Base-by-base conservation (phyloP, 2,329 filamentous ascomycete genomes). In the Trichophyton equinum region DNA sequence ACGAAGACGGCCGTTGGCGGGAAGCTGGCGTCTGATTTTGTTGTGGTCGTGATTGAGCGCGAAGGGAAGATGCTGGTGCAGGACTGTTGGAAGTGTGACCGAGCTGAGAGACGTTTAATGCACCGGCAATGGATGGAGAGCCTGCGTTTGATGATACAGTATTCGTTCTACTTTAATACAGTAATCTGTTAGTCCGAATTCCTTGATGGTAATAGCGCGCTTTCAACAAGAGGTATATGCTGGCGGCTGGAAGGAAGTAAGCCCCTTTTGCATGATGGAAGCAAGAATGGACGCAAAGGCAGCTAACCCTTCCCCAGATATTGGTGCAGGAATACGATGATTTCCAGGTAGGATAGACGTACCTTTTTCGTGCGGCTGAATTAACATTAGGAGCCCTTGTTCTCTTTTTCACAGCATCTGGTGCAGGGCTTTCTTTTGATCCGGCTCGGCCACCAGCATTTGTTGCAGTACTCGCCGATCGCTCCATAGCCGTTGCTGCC, bases 61-160 rank as follows among this genome's bases (percentile, higher is more conserved):
- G 82, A 62, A 83, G 76, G 33, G 76, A 73, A 62, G 75, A 74
- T 57, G 75, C 73, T 5, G 85, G 85, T 7, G 80, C 82, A 30
- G 87, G 86, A 46, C 86, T 88, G 60, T 77, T 59, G 72, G 74
- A 65, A 75, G 79, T 77, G 66, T 90, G 67, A 61, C 75, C 73
- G 62, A 57, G 56, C 44, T 89, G 82, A n/a, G 81, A 82, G 57
- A 83, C 81, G 56, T 88, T 78, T 18, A 89, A 89, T 1, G 91
- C 92, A 1, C 89, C 86, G n/a, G 84, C 82, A 65, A 86, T 78
- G 2, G 85, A 85, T 18, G 88, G 85, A 0, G 89, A 88, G 67
- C 85, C 81, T 62, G 79, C 81, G 27, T 77, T 76, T 64, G 76
- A 72, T 67, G 72, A 78, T 66, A 73, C 74, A 64, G 79, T 76